Percentiles rank a stretch among this genome's conserved stretches.
Conservation (phyloP, 768 basidiomycete species). For the Serendipita sp. region DNA sequence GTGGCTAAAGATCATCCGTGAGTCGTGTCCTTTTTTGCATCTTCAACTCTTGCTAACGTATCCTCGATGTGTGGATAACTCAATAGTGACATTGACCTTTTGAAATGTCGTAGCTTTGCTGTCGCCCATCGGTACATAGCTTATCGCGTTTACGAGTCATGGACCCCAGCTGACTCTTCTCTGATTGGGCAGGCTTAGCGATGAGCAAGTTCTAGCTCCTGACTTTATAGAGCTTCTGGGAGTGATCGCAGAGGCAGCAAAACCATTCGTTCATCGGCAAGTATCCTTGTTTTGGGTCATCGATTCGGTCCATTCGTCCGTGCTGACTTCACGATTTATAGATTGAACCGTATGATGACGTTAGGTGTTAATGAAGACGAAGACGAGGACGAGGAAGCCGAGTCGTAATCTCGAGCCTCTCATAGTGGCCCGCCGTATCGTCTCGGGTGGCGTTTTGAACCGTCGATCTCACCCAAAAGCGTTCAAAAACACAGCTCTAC, state of each 20-base stretch:
- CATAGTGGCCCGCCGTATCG: not conserved
- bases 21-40: conserved; percentile 12
- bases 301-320: not conserved
- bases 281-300: conserved; percentile 14
- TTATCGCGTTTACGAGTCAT: not conserved
- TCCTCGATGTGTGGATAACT: not conserved
- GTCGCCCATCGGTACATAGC: conserved; percentile 43
- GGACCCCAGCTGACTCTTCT: conserved; percentile 10
- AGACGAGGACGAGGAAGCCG: conserved; percentile 21
- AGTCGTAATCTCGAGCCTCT: conserved; percentile 6
- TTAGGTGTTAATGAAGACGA: conserved; percentile 22
- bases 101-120: conserved; percentile 68
- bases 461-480: no score
- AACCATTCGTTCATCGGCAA: conserved; percentile 70
- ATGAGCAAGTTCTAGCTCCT: conserved; percentile 51
- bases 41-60: not conserved
- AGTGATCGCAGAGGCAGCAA: conserved; percentile 36
- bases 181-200: conserved; percentile 41
- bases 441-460: not conserved
- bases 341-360: conserved; percentile 61
- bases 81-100: conserved; percentile 72
- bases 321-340: conserved; percentile 17
- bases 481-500: no score
- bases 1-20: conserved; percentile 68
- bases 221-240: conserved; percentile 52